These are phyloP conservation scores for Ceratocystis colombiana DNA, from an alignment of 2,329 filamentous ascomycete species.

Conservation along the genomic window DNA sequence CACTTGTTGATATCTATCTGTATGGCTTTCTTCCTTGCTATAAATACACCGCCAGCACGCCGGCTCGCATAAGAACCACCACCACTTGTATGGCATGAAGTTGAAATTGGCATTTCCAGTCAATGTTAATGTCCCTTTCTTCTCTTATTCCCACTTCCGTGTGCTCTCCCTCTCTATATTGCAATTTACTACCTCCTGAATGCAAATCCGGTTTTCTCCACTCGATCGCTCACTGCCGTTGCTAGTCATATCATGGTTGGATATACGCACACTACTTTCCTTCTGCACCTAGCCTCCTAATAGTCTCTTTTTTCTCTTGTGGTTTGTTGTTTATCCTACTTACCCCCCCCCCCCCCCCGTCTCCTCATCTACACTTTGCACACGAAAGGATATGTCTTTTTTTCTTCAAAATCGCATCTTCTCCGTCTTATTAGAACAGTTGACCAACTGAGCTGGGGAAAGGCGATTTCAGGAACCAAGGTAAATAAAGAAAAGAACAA, in stretches of 20 bases:
- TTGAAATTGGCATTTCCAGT: conserved; percentile 11
- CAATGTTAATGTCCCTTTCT: conserved; percentile 19
- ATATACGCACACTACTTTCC: neutral
- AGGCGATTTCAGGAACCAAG: neutral
- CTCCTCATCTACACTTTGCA: neutral
- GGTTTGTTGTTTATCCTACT: neutral
- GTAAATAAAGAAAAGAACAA: neutral
- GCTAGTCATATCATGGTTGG: too few species aligned
- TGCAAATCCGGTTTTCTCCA: neutral
- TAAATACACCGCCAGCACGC: neutral
- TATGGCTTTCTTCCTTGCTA: neutral
- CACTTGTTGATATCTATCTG: too few species aligned
- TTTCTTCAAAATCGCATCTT: too few species aligned
- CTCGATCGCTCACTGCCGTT: neutral
- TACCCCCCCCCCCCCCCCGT: neutral
- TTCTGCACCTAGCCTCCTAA: neutral
- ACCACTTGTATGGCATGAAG: neutral
- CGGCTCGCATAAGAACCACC: neutral
- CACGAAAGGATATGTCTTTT: neutral
- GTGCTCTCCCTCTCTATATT: conserved; percentile 1
- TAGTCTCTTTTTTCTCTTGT: conserved; percentile 12
- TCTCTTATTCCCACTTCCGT: neutral
- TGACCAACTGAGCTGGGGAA: too few species aligned
- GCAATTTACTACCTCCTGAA: neutral
- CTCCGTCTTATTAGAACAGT: too few species aligned